A percentile compares a stretch with the other conserved stretches of the same genome.
These are phyloP conservation scores for Verruconis gallopava DNA, from an alignment of 2,329 filamentous ascomycete genomes.

Conservation along the genomic window DNA sequence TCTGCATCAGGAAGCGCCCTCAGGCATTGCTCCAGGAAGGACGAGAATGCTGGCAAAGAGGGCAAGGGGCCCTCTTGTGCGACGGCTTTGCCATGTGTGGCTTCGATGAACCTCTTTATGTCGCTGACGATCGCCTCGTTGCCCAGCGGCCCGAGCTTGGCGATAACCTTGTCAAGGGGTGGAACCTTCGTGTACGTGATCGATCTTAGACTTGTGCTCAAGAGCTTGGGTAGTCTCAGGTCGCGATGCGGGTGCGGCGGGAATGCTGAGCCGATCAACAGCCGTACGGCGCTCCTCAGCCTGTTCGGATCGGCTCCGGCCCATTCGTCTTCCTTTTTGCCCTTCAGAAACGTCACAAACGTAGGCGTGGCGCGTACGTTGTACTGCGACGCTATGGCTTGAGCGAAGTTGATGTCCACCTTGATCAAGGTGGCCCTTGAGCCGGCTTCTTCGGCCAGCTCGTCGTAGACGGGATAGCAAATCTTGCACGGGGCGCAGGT, in stretches of 20 bases:
- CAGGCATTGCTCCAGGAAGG: slow-evolving; percentile 45
- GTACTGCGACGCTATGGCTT: slow-evolving; percentile 50
- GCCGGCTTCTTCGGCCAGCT: slow-evolving; percentile 61
- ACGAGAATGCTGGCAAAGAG: slow-evolving; percentile 51
- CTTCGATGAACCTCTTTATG: slow-evolving; percentile 59
- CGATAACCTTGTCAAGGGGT: slow-evolving; percentile 66
- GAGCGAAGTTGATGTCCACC: slow-evolving; percentile 58
- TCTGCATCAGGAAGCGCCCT: slow-evolving; percentile 45
- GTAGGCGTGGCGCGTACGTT: slow-evolving; percentile 69
- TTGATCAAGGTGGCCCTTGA: slow-evolving; percentile 63
- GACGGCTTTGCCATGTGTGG: slow-evolving; percentile 43
- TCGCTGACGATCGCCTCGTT: slow-evolving; percentile 46
- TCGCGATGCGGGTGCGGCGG: slow-evolving; percentile 63
- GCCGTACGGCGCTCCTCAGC: slow-evolving; percentile 57
- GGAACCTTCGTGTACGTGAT: slow-evolving; percentile 67
- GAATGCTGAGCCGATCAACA: slow-evolving; percentile 62
- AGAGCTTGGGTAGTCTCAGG: slow-evolving; percentile 57
- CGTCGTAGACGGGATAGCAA: slow-evolving; percentile 70
- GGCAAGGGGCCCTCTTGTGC: slow-evolving; percentile 51
- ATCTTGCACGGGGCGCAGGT: slow-evolving; percentile 76
- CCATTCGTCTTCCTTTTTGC: slow-evolving; percentile 68
- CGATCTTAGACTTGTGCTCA: slow-evolving; percentile 50
- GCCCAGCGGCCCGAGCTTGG: slow-evolving; percentile 59
- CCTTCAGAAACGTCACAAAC: slow-evolving; percentile 72
- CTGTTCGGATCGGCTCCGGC: slow-evolving; percentile 57